Evolutionary conservation across 2,329 filamentous ascomycete species (phyloP), one percentile per base, ranked within the genome.

Genomic region (Esteya vermicola): DNA sequence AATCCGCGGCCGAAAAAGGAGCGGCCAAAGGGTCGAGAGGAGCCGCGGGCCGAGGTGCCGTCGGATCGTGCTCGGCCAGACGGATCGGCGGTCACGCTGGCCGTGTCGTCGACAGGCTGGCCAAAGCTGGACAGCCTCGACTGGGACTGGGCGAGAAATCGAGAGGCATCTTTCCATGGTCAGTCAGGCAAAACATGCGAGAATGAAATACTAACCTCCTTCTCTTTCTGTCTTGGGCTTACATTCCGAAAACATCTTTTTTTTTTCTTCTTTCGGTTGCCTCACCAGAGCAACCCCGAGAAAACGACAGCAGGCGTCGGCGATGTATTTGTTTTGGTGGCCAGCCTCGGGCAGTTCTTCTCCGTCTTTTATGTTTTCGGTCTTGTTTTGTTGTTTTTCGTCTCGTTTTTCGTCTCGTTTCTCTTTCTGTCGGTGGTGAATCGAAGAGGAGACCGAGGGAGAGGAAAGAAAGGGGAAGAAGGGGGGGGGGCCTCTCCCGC

Each of bases 111-210:
- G 42, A 31, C n/a, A 14, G 46, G 61, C 56, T 81, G 74, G 62
- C 67, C 72, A 39, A 86, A 77, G 57, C 66, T 76, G 50, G 81
- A 85, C 53, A 96, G 68, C 47, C 85, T 81, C 45, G 88, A 93
- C 67, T 94, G 88, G 50, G 88, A 95, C 73, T 96, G 91, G 45
- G 88, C 85, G 52, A 98, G 77, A 59, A 98, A 98, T 51, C 81
- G 81, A 50, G 89, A 96, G 54, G 91, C 91, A 79, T 96, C 91
- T 95, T 54, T 3, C 20, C 16, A 4, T 25, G 13, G 22, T 40
- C 20, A 40, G 31, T 18, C 31, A 21, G 13, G 20, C n/a, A 16
- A n/a, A 12, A 25, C 26, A n/a, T 20, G 39, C 34, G 19, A 36
- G 27, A 23, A 16, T 7, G 36, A 19, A 14, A 26, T 27, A 20